Evolutionary conservation across 805 yeast genomes (phyloP).

Genomic region (Metschnikowia vanudenii): DNA sequence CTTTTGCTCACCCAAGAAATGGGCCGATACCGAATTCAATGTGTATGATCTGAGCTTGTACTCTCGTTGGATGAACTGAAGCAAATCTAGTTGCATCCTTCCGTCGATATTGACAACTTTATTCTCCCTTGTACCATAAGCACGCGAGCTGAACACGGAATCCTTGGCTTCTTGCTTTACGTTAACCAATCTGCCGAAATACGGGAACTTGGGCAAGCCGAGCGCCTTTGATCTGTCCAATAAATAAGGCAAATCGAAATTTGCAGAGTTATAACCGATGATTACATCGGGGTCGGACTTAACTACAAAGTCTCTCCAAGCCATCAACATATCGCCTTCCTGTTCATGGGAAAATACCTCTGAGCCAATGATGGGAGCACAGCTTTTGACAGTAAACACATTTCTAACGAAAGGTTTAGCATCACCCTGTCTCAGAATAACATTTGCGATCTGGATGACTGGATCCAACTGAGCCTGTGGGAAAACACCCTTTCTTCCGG

Average conservation of each 20-base stretch:
- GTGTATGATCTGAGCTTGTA: conserved; percentile 93
- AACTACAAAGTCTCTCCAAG: conserved; percentile 84
- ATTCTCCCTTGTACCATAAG: conserved; percentile 94
- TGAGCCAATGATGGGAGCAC: conserved; percentile 92
- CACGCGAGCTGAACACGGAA: conserved; percentile 85
- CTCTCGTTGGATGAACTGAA: conserved; percentile 92
- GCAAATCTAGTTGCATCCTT: conserved; percentile 87
- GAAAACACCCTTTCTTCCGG: conserved; percentile 94
- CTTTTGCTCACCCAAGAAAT: conserved; percentile 90
- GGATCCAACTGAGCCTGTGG: conserved; percentile 94
- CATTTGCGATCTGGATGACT: conserved; percentile 96
- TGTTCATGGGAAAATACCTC: conserved; percentile 73
- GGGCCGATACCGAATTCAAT: conserved; percentile 90
- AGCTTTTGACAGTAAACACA: conserved; percentile 89
- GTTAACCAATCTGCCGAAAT: conserved; percentile 70
- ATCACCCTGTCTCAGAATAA: conserved; percentile 81
- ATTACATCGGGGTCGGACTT: conserved; percentile 92
- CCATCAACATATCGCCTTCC: conserved; percentile 78
- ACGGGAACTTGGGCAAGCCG: conserved; percentile 68
- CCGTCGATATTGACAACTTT: conserved; percentile 93
- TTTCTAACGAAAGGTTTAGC: conserved; percentile 87
- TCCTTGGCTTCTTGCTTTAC: conserved; percentile 78
- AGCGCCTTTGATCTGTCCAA: conserved; percentile 83
- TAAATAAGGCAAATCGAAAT: conserved; percentile 92
- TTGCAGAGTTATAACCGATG: conserved; percentile 92